Evolutionary conservation across 208 protist genomes (phyloP), one percentile per base, ranked within the genome.

Genomic region (Jaenimonas drosophilae): DNA sequence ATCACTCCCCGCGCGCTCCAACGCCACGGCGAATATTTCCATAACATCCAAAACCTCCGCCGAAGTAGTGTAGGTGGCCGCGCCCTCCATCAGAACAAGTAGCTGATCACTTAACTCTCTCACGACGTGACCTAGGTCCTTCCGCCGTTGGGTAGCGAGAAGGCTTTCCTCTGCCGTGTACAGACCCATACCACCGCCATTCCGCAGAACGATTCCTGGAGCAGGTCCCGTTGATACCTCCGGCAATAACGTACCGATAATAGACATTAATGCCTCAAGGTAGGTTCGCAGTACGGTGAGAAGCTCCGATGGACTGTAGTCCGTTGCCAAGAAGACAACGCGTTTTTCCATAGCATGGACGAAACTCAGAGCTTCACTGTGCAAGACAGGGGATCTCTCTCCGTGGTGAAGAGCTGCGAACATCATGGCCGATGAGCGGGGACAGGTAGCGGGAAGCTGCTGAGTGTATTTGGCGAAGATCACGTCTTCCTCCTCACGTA

Each of bases 281-380:
- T 88, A 88, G 14, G 76, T 64, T n/a, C 50, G 44, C 31, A 89
- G 73, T 6, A 89, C 79, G 11, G 74, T 55, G 12, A 87, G 67
- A 45, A 93, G 58, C 70, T 93, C 84, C 5, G 38, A 49, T 0
- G 78, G 71, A 11, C 70, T 86, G 59, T 86, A 89, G 57, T 89
- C 79, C 4, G 76, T 84, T 0, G 74, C 59, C 4, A 93, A 65
- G 48, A 88, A 93, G 7, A 93, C 46, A 2, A 76, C 68, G 14
- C 84, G 63, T 6, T 69, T 54, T 33, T 66, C 72, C 65, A 89
- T 75, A 20, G 42, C 53, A 36, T 80, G 69, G 12, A 75, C 61
- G 27, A 82, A 39, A 30, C 34, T 30, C 40, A 85, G 45, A 14
- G 59, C 38, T 12, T 53, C 47, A 25, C 24, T 17, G 16, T 25